Evolutionary conservation across 2,329 filamentous ascomycete species (phyloP).

Genomic region (Trichophyton schoenleinii): DNA sequence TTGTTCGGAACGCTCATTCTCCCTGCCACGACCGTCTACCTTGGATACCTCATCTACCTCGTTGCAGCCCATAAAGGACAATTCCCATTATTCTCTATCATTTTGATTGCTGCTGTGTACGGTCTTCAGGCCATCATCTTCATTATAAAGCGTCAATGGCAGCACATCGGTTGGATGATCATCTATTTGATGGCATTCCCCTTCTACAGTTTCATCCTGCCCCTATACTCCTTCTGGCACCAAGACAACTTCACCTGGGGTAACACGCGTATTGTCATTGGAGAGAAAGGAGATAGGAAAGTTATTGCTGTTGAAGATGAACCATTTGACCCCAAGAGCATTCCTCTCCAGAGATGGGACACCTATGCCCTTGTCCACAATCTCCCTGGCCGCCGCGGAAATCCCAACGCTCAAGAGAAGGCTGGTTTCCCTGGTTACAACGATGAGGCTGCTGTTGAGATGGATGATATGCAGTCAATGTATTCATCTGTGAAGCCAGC

Average conservation of each 20-base stretch:
- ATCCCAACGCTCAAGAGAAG: slow-evolving; percentile 50
- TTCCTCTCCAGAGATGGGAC: slow-evolving; percentile 93
- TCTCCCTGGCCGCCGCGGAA: slow-evolving; percentile 77
- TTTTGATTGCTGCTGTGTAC: slow-evolving; percentile 83
- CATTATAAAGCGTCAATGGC: slow-evolving; percentile 93
- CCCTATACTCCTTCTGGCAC: slow-evolving; percentile 98
- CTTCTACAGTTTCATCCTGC: slow-evolving; percentile 80
- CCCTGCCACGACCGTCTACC: slow-evolving; percentile 74
- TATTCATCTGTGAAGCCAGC: slow-evolving; percentile 85
- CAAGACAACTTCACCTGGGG: slow-evolving; percentile 99
- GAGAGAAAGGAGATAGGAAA: slow-evolving; percentile 82
- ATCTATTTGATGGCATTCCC: slow-evolving; percentile 96
- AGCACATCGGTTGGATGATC: slow-evolving; percentile 98
- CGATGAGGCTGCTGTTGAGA: slow-evolving; percentile 67
- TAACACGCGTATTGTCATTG: slow-evolving; percentile 93
- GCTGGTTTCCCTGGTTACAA: slow-evolving; percentile 49
- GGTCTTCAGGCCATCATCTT: slow-evolving; percentile 94
- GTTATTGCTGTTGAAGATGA: slow-evolving; percentile 76
- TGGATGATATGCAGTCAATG: slow-evolving; percentile 95
- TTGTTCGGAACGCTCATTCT: slow-evolving; percentile 85
- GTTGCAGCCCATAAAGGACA: slow-evolving; percentile 57
- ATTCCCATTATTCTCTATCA: slow-evolving; percentile 75
- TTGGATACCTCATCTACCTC: slow-evolving; percentile 75
- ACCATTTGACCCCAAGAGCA: slow-evolving; percentile 78
- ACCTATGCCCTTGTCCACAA: slow-evolving; percentile 82